These are phyloP conservation scores for Astrothelium subdiscretum DNA, from an alignment of 495 filamentous ascomycete genomes.

Conservation along the genomic window DNA sequence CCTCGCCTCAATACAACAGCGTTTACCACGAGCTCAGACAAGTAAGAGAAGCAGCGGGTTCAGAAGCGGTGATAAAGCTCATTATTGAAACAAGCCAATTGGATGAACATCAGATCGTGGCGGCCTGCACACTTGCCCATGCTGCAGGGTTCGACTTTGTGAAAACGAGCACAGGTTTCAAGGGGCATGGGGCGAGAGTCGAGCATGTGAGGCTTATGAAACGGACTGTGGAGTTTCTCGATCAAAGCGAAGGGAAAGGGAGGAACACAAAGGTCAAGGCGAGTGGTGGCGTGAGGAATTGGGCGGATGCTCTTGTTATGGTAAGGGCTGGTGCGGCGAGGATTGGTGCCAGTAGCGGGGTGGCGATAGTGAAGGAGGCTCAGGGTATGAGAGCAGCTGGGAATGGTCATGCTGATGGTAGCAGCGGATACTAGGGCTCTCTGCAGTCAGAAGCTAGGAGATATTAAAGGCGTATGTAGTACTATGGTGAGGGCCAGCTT, in stretches of 20 bases:
- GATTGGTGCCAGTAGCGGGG: slow-evolving; percentile 50
- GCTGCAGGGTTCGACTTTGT: slow-evolving; percentile 53
- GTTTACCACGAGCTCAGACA: slow-evolving; percentile 48
- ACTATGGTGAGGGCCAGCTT: too few species aligned
- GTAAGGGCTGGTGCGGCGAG: slow-evolving; percentile 52
- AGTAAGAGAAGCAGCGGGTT: slow-evolving; percentile 40
- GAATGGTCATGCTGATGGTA: neutral
- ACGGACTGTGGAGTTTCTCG: slow-evolving; percentile 24
- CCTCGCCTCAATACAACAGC: slow-evolving; percentile 30
- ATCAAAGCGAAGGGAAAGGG: slow-evolving; percentile 24
- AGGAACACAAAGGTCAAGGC: slow-evolving; percentile 48
- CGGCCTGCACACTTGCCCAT: slow-evolving; percentile 44
- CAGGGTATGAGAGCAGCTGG: neutral
- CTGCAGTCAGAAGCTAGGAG: too few species aligned
- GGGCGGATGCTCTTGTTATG: slow-evolving; percentile 43
- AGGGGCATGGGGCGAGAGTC: slow-evolving; percentile 44
- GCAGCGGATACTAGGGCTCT: neutral
- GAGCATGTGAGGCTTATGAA: slow-evolving; percentile 50
- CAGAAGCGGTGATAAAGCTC: slow-evolving; percentile 45
- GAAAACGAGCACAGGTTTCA: slow-evolving; percentile 62
- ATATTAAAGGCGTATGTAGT: too few species aligned
- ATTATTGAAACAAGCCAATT: slow-evolving; percentile 58
- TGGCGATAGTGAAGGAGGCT: slow-evolving; percentile 44
- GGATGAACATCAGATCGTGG: slow-evolving; percentile 42
- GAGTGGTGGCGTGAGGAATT: slow-evolving; percentile 48